phyloP scores from a whole-genome alignment of 306 rosid genomes.

The Vachellia pachyceras region DNA sequence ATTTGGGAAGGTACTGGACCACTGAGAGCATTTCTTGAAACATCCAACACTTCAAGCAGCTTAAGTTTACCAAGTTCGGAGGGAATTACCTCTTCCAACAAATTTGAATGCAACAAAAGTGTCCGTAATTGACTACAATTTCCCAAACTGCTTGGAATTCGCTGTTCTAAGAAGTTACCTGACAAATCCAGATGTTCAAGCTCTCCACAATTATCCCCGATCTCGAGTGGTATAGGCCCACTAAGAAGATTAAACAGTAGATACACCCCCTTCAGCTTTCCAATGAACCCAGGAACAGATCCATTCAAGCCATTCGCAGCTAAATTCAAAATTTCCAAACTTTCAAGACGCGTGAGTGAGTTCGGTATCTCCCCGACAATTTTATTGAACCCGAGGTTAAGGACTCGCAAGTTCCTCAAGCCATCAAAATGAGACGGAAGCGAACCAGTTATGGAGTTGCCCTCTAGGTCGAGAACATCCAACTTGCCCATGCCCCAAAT shows the following conservation, averaged over 20 bases:
- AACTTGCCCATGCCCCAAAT: slow-evolving; percentile 71
- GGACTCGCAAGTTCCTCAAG: slow-evolving; percentile 58
- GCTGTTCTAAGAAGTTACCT: slow-evolving; percentile 60
- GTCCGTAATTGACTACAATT: slow-evolving; percentile 65
- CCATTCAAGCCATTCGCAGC: slow-evolving; percentile 75
- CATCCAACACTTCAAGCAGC: slow-evolving; percentile 74
- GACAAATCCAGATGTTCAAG: slow-evolving; percentile 92
- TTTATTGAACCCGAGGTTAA: slow-evolving; percentile 79
- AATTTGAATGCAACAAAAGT: slow-evolving; percentile 70
- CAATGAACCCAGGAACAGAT: slow-evolving; percentile 69
- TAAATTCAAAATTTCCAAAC: slow-evolving; percentile 74
- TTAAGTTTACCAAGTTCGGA: slow-evolving; percentile 63
- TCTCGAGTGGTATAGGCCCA: slow-evolving; percentile 67
- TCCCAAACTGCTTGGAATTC: slow-evolving; percentile 75
- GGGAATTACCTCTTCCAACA: slow-evolving; percentile 75
- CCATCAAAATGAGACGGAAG: slow-evolving; percentile 47
- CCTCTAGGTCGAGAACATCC: slow-evolving; percentile 91
- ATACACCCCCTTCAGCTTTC: slow-evolving; percentile 65
- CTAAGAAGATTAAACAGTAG: slow-evolving; percentile 62
- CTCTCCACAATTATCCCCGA: slow-evolving; percentile 71
- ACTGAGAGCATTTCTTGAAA: slow-evolving; percentile 83
- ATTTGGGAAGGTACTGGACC: slow-evolving; percentile 66
- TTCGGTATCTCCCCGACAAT: slow-evolving; percentile 70
- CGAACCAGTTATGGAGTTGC: slow-evolving; percentile 62
- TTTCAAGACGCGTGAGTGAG: slow-evolving; percentile 42